These are phyloP conservation scores for Tolypocladium guangdongense DNA, from an alignment of 2,329 filamentous ascomycete genomes.

Conservation along the genomic window DNA sequence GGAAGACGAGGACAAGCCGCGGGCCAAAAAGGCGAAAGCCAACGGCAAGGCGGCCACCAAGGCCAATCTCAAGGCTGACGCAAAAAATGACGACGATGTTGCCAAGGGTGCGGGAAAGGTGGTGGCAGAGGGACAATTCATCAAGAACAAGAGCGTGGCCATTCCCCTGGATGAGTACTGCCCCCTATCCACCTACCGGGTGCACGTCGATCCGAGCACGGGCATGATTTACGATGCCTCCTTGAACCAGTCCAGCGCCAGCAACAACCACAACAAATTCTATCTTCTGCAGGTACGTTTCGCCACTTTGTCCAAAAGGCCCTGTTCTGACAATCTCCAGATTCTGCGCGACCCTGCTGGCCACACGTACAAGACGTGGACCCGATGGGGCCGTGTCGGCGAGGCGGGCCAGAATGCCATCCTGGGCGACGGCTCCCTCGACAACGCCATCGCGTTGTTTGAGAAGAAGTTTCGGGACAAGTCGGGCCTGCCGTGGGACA, in stretches of 20 bases:
- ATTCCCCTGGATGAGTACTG: conserved; percentile 42
- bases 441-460: conserved; percentile 37
- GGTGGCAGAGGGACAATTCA: conserved; percentile 32
- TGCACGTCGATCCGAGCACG: conserved; percentile 52
- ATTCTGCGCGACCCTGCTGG: conserved; percentile 30
- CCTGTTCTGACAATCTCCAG: conserved; percentile 15
- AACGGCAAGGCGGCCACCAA: conserved; percentile 14
- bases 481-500: conserved; percentile 44
- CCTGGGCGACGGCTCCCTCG: conserved; percentile 30
- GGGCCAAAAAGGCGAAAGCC: conserved; percentile 18
- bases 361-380: conserved; percentile 51
- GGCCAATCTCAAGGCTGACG: conserved; percentile 21
- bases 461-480: conserved; percentile 54
- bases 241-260: conserved; percentile 65
- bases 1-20: conserved; percentile 13
- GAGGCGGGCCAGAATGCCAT: conserved; percentile 39
- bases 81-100: conserved; percentile 15
- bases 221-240: conserved; percentile 68
- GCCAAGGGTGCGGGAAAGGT: conserved; percentile 22
- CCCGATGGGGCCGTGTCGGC: conserved; percentile 70
- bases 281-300: conserved; percentile 56
- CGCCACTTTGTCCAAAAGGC: background rate
- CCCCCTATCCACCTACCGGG: conserved; percentile 28
- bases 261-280: conserved; percentile 72
- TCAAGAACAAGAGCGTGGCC: conserved; percentile 31